Conservation (phyloP, 1,284 basidiomycete genomes). For the Singerocomus inundabilis region DNA sequence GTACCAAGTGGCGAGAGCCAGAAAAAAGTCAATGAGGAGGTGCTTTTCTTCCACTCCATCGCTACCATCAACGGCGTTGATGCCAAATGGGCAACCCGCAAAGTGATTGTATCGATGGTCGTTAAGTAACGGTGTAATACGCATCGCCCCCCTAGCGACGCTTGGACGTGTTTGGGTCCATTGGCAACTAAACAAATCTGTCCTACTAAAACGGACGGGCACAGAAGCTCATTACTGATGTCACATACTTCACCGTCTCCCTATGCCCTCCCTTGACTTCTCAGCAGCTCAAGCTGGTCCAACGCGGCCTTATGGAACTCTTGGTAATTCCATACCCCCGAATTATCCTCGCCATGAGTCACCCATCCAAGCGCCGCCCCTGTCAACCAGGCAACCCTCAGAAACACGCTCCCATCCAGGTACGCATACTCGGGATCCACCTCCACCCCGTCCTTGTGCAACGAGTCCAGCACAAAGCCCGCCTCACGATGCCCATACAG, state of each 20-base stretch:
- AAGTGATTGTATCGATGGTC: too few relatives aligned
- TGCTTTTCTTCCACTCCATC: not conserved
- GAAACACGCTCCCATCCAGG: slow-evolving; percentile 61
- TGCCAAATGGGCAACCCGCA: too few relatives aligned
- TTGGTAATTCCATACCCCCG: slow-evolving; percentile 30
- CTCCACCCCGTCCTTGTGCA: slow-evolving; percentile 21
- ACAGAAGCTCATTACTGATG: not conserved
- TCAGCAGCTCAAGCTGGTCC: slow-evolving; percentile 27
- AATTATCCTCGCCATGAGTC: slow-evolving; percentile 42
- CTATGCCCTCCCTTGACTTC: slow-evolving; percentile 16
- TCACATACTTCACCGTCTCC: not conserved
- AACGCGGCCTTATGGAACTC: slow-evolving; percentile 30
- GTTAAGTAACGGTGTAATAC: too few relatives aligned
- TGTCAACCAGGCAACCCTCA: slow-evolving; percentile 52
- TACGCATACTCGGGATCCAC: slow-evolving; percentile 37
- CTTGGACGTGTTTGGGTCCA: not conserved
- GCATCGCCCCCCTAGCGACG: not conserved
- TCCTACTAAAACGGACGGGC: not conserved
- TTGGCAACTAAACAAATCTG: not conserved
- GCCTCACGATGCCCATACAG: slow-evolving; percentile 45
- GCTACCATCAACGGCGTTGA: not conserved
- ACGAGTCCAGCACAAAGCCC: slow-evolving; percentile 34
- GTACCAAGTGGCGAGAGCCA: too few relatives aligned
- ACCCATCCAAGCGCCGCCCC: slow-evolving; percentile 50
- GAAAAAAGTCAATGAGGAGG: too few relatives aligned